A percentile compares a stretch with the other conserved stretches of the same genome.
These are phyloP conservation scores for Aspergillus carlsbadensis DNA, from an alignment of 495 filamentous ascomycete genomes.

Conservation along the genomic window DNA sequence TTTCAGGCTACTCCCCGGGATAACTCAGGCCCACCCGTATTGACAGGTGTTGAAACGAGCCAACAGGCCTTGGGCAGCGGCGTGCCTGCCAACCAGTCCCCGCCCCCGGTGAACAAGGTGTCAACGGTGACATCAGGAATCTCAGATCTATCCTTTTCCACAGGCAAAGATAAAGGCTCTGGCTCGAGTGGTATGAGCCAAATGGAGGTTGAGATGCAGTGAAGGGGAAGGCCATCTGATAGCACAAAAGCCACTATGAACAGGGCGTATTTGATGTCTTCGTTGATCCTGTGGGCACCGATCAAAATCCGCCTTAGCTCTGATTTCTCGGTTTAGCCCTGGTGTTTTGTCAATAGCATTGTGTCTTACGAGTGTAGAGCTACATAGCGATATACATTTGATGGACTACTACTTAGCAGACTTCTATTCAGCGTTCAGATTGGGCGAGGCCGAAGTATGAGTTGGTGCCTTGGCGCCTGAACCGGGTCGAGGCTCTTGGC, in stretches of 20 bases:
- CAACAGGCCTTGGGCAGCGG: slow-evolving; percentile 31
- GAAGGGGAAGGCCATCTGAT: background rate
- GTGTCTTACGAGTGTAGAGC: background rate
- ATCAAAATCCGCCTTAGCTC: background rate
- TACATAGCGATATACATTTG: background rate
- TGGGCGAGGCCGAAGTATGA: slow-evolving; percentile 11
- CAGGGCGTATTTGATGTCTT: slow-evolving; percentile 2
- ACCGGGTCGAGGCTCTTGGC: slow-evolving; percentile 1
- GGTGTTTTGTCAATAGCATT: background rate
- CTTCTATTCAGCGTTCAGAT: too few species aligned
- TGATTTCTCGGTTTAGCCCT: background rate
- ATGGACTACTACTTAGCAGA: too few species aligned
- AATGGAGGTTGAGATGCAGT: slow-evolving; percentile 53
- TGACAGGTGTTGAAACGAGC: slow-evolving; percentile 50
- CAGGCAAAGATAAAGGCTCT: slow-evolving; percentile 24
- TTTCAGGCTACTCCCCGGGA: slow-evolving; percentile 18
- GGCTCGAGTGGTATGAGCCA: slow-evolving; percentile 25
- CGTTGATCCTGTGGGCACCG: background rate
- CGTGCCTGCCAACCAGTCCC: slow-evolving; percentile 21
- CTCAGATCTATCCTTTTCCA: slow-evolving; percentile 38
- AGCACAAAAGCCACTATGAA: background rate
- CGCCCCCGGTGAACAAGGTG: slow-evolving; percentile 30
- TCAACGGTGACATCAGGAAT: slow-evolving; percentile 41
- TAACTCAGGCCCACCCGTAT: slow-evolving; percentile 29
- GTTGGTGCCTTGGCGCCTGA: slow-evolving; percentile 18